Evolutionary conservation across 1,284 basidiomycete genomes (phyloP).

Genomic region (Naganishia sp.): DNA sequence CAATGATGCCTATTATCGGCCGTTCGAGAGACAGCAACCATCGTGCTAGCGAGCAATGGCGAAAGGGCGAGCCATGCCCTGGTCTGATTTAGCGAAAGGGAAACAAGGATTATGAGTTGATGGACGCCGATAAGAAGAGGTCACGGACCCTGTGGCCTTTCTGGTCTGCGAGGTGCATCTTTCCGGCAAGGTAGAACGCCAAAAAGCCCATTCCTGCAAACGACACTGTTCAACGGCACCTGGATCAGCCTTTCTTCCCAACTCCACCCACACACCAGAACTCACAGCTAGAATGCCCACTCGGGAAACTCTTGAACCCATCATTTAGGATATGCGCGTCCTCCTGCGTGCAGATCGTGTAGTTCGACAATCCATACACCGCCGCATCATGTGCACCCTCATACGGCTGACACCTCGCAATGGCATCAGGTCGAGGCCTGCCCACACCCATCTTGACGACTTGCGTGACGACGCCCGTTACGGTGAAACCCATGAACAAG

Average conservation of each 20-base stretch:
- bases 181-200: slow-evolving; percentile 83
- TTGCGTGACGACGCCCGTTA: slow-evolving; percentile 81
- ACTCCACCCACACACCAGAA: background rate
- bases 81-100: slow-evolving; percentile 56
- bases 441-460: slow-evolving; percentile 80
- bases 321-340: slow-evolving; percentile 66
- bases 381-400: slow-evolving; percentile 65
- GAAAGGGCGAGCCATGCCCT: slow-evolving; percentile 81
- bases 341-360: slow-evolving; percentile 72
- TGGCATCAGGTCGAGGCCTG: slow-evolving; percentile 79
- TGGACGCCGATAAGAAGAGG: background rate
- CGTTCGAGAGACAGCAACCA: slow-evolving; percentile 87
- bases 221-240: slow-evolving; percentile 62
- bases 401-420: slow-evolving; percentile 77
- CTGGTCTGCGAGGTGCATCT: slow-evolving; percentile 84
- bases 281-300: slow-evolving; percentile 58
- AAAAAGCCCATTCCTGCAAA: slow-evolving; percentile 92
- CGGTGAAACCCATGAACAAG: slow-evolving; percentile 65
- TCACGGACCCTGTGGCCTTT: slow-evolving; percentile 70
- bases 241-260: slow-evolving; percentile 2
- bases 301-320: slow-evolving; percentile 92
- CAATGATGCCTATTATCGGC: slow-evolving; percentile 89
- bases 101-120: background rate
- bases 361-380: slow-evolving; percentile 70
- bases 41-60: slow-evolving; percentile 74